Evolutionary conservation across 208 protist genomes (phyloP).

Genomic region (Wallacemonas collosoma): DNA sequence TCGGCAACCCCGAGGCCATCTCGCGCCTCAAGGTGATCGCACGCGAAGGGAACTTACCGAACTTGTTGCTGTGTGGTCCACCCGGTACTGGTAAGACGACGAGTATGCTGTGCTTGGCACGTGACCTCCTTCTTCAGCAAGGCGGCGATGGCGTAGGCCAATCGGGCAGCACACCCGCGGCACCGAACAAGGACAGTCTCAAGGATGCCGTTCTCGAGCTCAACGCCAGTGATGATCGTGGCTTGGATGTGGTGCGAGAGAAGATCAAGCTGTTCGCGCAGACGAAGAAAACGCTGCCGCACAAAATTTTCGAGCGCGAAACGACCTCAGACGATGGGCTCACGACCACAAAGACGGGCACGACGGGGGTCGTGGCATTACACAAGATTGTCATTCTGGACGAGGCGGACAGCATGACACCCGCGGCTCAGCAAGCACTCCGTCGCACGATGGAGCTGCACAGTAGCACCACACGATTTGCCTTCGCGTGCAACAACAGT

Average conservation of each 20-base stretch:
- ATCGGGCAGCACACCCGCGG: conserved; percentile 18
- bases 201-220: conserved; percentile 98
- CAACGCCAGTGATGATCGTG: conserved; percentile 99
- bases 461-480: conserved; percentile 97
- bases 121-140: conserved; percentile 86
- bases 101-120: conserved; percentile 96
- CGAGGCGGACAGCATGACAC: conserved; percentile 99
- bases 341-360: neutral
- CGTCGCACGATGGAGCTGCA: conserved; percentile 99
- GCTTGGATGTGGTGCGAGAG: conserved; percentile 98
- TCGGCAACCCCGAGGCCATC: conserved; percentile 98
- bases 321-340: conserved; percentile 21
- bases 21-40: conserved; percentile 95
- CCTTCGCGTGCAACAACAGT: conserved; percentile 98
- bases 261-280: conserved; percentile 99
- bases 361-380: conserved; percentile 38
- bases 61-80: conserved; percentile 96
- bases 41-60: conserved; percentile 97
- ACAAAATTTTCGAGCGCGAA: conserved; percentile 38
- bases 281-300: conserved; percentile 92
- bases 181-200: conserved; percentile 50
- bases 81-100: conserved; percentile 98
- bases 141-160: conserved; percentile 11
- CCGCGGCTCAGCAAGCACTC: conserved; percentile 98
- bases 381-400: conserved; percentile 99